Evolutionary conservation across 805 yeast genomes (phyloP), one percentile per base, ranked within the genome.

Genomic region (Candida silvatica): DNA sequence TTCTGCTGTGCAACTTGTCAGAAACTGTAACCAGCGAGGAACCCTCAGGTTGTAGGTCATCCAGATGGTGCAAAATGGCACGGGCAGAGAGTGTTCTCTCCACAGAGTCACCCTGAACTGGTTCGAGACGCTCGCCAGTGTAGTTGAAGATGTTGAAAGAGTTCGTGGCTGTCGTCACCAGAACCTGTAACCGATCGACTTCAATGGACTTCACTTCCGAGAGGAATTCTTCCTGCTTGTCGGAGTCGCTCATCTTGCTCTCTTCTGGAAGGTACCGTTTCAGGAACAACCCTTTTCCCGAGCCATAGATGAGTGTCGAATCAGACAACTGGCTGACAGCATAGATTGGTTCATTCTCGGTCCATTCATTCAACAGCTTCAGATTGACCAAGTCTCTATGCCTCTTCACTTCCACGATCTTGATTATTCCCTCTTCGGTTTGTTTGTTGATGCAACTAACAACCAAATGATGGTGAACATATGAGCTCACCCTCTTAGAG

Each of bases 401-500:
- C 15, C 44, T 45, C 18, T 39, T 47, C 16, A 59, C 20, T 26
- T 55, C 59, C 6, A 58, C 43, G 6, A 58, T 46, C 34, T 51
- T 52, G 6, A 59, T 43, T 1, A 40, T 14, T 0, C 60, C 59
- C n/a, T 40, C 24, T 3, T 41, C 43, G 19, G 35, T 33, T 9
- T 36, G 23, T 2, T 17, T 22, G 4, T 36, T 37, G 6, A 15
- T 20, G 37, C 66, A 62, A 1, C 68, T 67, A 17, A 64, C 36
- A 7, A 63, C 39, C 6, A 63, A 22, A 29, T 54, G 57, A 29
- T 45, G 38, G 29, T 48, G 55, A 6, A 37, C 37, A 23, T 43
- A 43, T 6, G 29, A 41, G 20, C 35, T 43, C 22, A 22, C 32
- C 20, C 42, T 36, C 39, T 39, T 41, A 11, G 47, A 46, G 11